phyloP scores from a whole-genome alignment of 202 grass and related monocot genomes.

The Carex sylvatica region DNA sequence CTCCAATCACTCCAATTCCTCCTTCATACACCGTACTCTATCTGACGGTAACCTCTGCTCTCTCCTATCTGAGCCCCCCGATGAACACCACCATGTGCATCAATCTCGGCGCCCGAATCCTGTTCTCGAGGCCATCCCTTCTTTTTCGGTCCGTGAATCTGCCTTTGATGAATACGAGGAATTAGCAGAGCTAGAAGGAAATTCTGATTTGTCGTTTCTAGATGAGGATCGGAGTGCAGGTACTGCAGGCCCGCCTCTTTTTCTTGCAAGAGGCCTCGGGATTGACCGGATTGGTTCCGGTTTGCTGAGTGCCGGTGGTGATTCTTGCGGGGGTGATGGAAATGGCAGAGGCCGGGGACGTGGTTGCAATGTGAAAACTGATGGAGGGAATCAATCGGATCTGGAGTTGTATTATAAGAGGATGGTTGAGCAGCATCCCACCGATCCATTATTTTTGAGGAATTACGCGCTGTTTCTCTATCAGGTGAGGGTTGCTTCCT shows the following conservation, averaged over 20 bases:
- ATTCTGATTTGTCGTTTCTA: constrained; percentile 27
- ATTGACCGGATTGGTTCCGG: constrained; percentile 77
- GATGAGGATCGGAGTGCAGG: constrained; percentile 20
- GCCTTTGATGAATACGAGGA: constrained; percentile 31
- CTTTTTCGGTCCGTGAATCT: constrained; percentile 25
- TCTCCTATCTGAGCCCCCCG: constrained; percentile 11
- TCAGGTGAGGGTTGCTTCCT: constrained; percentile 27
- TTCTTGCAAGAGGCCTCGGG: constrained; percentile 78
- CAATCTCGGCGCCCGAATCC: constrained; percentile 17
- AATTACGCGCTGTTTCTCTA: constrained; percentile 82
- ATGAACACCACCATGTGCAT: constrained; percentile 11
- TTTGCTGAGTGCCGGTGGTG: constrained; percentile 12
- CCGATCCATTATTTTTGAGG: constrained; percentile 62
- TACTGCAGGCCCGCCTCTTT: constrained; percentile 54
- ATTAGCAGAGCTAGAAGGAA: constrained; percentile 18
- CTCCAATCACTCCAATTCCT: constrained; percentile 28
- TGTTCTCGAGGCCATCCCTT: constrained; percentile 55
- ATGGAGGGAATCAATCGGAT: constrained; percentile 47
- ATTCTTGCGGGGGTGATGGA: constrained; percentile 12
- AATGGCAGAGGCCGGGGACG: background rate
- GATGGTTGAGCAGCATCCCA: constrained; percentile 84
- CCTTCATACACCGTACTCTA: constrained; percentile 46
- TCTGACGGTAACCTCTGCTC: constrained; percentile 61
- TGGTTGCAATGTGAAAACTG: constrained; percentile 28
- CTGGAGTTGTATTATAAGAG: constrained; percentile 73